phyloP scores from a whole-genome alignment of 1,139 yeast species.

The Yamadazyma triangularis region DNA sequence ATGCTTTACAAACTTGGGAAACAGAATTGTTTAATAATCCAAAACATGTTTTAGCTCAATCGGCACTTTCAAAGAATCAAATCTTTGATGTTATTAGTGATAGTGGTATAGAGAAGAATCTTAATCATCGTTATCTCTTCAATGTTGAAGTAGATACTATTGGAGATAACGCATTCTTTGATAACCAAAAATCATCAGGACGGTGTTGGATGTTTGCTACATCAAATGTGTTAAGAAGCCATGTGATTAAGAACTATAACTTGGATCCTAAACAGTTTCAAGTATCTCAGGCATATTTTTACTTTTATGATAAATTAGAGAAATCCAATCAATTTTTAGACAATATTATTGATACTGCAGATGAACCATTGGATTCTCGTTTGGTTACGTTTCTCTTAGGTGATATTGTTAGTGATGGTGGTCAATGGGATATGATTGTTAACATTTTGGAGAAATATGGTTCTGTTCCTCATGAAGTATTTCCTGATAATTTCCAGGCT shows the following conservation, averaged over 20 bases:
- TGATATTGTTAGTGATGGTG: conserved; percentile 75
- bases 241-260: conserved; percentile 58
- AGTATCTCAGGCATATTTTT: conserved; percentile 53
- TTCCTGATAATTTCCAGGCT: conserved; percentile 70
- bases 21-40: conserved; percentile 43
- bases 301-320: conserved; percentile 32
- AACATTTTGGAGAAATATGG: conserved; percentile 76
- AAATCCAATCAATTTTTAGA: conserved; percentile 69
- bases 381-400: conserved; percentile 56
- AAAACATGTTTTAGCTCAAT: conserved; percentile 56
- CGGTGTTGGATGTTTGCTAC: conserved; percentile 90
- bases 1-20: conserved; percentile 46
- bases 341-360: conserved; percentile 63
- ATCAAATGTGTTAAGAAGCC: conserved; percentile 63
- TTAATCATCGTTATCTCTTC: conserved; percentile 48
- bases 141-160: conserved; percentile 57
- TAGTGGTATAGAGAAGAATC: conserved; percentile 14
- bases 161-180: conserved; percentile 57
- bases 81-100: conserved; percentile 42
- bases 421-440: conserved; percentile 80
- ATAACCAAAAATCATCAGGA: conserved; percentile 72
- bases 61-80: conserved; percentile 51
- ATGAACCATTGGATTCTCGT: conserved; percentile 63
- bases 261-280: conserved; percentile 59
- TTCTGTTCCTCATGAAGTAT: conserved; percentile 64